Conservation (phyloP, 495 filamentous ascomycete species). For the Aspergillus asperescens region DNA sequence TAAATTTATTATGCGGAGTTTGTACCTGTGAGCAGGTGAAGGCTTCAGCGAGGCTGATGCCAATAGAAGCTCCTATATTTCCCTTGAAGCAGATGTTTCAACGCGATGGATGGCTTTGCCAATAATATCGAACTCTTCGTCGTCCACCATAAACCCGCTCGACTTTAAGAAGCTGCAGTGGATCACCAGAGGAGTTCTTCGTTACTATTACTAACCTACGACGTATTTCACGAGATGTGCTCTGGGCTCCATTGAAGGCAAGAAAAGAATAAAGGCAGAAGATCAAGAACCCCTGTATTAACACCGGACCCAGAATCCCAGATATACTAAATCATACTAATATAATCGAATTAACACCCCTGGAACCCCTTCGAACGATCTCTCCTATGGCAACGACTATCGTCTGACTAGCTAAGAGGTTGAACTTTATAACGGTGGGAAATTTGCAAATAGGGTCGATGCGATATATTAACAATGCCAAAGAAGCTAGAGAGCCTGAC, state of each 20-base stretch:
- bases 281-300: not conserved
- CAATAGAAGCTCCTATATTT: too few relatives aligned
- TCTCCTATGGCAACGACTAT: not conserved
- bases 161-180: slow-evolving; percentile 9
- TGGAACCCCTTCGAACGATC: not conserved
- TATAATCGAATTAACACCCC: not conserved
- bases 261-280: not conserved
- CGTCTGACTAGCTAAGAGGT: not conserved
- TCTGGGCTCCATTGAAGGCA: too few relatives aligned
- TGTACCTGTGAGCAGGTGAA: too few relatives aligned
- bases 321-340: not conserved
- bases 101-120: too few relatives aligned
- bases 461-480: not conserved
- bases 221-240: too few relatives aligned
- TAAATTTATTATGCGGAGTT: too few relatives aligned
- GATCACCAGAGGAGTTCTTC: slow-evolving; percentile 2
- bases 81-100: too few relatives aligned
- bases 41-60: too few relatives aligned
- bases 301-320: not conserved
- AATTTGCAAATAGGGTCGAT: not conserved
- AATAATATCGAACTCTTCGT: too few relatives aligned
- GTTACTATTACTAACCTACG: not conserved
- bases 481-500: not conserved
- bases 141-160: not conserved
- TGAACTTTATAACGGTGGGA: not conserved